Percentiles rank a stretch among this genome's conserved stretches.
Evolutionary conservation across 108 stramenopile genomes (phyloP).

Genomic region (Cyclostephanos invisitatus): DNA sequence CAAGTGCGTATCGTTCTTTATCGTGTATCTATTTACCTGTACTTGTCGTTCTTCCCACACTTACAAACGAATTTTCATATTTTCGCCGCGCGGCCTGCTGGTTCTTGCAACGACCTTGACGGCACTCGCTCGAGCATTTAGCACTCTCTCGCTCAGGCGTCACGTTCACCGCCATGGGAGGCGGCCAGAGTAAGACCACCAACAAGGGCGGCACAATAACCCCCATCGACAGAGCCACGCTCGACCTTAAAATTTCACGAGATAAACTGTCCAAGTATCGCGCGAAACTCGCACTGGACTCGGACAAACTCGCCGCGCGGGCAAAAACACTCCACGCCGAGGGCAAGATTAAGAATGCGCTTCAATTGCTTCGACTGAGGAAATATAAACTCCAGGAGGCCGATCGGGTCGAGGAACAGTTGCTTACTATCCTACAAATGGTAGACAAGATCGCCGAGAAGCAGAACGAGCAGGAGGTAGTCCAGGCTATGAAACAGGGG

Average conservation of each 20-base stretch:
- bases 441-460: conserved; percentile 85
- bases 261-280: conserved; percentile 79
- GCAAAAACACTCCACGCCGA: conserved; percentile 69
- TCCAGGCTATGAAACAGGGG: conserved; percentile 72
- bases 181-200: conserved; percentile 23
- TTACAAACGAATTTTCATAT: no score
- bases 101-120: no score
- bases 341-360: conserved; percentile 63
- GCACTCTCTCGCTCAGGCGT: neutral
- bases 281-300: conserved; percentile 64
- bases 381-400: conserved; percentile 81
- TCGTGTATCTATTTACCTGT: no score
- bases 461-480: conserved; percentile 75
- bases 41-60: no score
- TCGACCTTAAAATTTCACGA: conserved; percentile 91
- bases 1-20: no score
- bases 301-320: conserved; percentile 58
- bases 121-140: no score
- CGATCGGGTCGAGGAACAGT: conserved; percentile 69
- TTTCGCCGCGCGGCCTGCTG: no score
- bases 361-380: conserved; percentile 72
- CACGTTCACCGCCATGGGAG: conserved; percentile 22
- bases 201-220: conserved; percentile 49
- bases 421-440: conserved; percentile 83
- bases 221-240: conserved; percentile 78